Percentiles rank a stretch among this genome's conserved stretches.
These are phyloP conservation scores for Rossbeevera mucosa DNA, from an alignment of 768 basidiomycete genomes.

Conservation along the genomic window DNA sequence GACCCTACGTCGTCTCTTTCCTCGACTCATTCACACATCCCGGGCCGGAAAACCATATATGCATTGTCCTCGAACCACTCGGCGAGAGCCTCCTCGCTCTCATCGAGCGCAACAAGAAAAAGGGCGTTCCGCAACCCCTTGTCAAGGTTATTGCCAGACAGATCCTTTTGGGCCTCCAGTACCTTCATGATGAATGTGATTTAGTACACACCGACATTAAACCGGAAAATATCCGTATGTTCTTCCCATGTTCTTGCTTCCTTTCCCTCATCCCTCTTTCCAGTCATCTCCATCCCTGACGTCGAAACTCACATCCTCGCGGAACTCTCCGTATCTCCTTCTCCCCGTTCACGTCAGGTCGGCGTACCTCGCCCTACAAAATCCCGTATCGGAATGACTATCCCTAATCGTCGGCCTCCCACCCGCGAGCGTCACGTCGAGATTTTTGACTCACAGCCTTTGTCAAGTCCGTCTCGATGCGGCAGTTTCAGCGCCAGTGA, in stretches of 20 bases:
- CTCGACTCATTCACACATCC: constrained; percentile 84
- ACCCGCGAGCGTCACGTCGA: constrained; percentile 62
- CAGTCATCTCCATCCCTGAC: constrained; percentile 83
- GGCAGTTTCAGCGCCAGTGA: constrained; percentile 30
- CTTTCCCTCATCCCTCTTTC: constrained; percentile 6
- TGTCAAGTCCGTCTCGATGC: constrained; percentile 47
- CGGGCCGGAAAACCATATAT: constrained; percentile 76
- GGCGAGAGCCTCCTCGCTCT: constrained; percentile 74
- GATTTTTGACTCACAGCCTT: constrained; percentile 78
- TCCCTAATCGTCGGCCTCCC: constrained; percentile 47
- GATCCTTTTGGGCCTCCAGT: constrained; percentile 82
- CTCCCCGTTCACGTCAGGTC: constrained; percentile 75
- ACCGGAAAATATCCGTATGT: constrained; percentile 92
- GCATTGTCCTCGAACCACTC: constrained; percentile 87
- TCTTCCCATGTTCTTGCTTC: constrained; percentile 44
- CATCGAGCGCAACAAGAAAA: constrained; percentile 74
- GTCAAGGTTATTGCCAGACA: constrained; percentile 87
- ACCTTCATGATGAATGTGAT: constrained; percentile 89
- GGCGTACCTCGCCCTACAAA: constrained; percentile 71
- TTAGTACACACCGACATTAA: constrained; percentile 93
- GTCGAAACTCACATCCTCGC: constrained; percentile 67
- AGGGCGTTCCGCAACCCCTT: constrained; percentile 74
- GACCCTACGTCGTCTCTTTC: constrained; percentile 79
- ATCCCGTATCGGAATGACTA: constrained; percentile 56
- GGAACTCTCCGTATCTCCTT: constrained; percentile 63